Evolutionary conservation across 78 protist genomes (phyloP).

Genomic region (Dictyostelium citrinum): DNA sequence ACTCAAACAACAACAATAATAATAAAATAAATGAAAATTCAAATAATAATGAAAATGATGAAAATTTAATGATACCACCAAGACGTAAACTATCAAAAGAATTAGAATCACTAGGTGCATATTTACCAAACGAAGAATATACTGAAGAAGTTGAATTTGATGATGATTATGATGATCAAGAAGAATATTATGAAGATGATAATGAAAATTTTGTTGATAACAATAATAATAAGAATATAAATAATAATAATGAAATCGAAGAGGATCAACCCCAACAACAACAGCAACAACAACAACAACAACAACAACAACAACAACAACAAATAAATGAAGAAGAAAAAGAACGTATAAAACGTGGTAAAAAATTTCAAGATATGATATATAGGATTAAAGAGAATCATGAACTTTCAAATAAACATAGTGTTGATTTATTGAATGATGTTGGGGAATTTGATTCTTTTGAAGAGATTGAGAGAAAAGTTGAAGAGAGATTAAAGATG

Average conservation of each 20-base stretch:
- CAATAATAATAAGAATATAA: background rate
- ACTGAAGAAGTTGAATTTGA: background rate
- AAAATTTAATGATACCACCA: background rate
- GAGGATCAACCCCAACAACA: too few relatives aligned
- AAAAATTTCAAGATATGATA: background rate
- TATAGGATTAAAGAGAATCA: background rate
- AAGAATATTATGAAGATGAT: background rate
- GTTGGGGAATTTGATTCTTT: background rate
- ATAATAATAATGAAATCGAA: too few relatives aligned
- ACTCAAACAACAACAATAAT: background rate
- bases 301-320: background rate
- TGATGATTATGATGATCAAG: background rate
- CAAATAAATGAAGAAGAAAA: background rate
- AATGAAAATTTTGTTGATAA: background rate
- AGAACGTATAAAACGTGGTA: background rate
- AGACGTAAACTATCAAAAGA: background rate
- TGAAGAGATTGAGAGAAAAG: background rate
- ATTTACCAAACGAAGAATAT: slow-evolving; percentile 2
- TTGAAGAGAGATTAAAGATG: background rate
- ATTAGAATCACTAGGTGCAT: background rate
- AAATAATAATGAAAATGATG: background rate
- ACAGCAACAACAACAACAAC: too few relatives aligned
- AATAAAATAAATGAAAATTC: background rate
- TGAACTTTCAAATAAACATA: background rate
- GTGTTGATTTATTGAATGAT: background rate